phyloP scores from a whole-genome alignment of 176 grass and related monocot genomes.

The Leersia perrieri region DNA sequence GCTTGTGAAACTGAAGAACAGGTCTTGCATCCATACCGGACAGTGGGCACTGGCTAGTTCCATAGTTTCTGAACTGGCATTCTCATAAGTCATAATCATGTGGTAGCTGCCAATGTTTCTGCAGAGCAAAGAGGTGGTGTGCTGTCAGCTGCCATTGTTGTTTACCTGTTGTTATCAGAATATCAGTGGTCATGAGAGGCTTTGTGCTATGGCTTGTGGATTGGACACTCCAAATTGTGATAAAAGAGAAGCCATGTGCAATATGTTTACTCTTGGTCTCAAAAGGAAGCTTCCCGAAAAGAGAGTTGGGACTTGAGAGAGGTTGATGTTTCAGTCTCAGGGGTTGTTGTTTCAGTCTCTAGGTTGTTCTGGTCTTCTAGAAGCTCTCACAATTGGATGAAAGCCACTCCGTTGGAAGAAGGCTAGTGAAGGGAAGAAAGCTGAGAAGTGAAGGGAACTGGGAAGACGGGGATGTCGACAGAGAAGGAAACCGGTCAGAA shows the following conservation, averaged over 20 bases:
- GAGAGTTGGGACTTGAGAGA: not conserved
- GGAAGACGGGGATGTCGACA: not conserved
- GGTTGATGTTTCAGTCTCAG: not conserved
- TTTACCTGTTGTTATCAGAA: not conserved
- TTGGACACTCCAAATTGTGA: not conserved
- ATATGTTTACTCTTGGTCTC: not conserved
- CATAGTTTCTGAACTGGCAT: not conserved
- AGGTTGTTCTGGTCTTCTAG: conserved; percentile 22
- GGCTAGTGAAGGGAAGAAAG: not conserved
- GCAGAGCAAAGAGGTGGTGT: not conserved
- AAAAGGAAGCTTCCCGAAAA: conserved; percentile 10
- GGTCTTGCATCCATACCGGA: not conserved
- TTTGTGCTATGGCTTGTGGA: not conserved
- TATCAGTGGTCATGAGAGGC: not conserved
- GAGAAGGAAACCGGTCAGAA: conserved; percentile 12
- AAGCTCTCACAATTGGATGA: conserved; percentile 12
- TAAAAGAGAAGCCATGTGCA: not conserved
- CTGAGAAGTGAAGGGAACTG: not conserved
- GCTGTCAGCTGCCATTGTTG: not conserved
- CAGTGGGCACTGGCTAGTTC: not conserved
- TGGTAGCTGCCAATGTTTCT: not conserved
- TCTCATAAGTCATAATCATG: not conserved
- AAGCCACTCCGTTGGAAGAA: not conserved
- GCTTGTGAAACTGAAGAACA: not conserved
- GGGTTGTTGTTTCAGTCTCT: not conserved